Evolutionary conservation across 257 asterid genomes (phyloP).

Genomic region (Linaria vulgaris): DNA sequence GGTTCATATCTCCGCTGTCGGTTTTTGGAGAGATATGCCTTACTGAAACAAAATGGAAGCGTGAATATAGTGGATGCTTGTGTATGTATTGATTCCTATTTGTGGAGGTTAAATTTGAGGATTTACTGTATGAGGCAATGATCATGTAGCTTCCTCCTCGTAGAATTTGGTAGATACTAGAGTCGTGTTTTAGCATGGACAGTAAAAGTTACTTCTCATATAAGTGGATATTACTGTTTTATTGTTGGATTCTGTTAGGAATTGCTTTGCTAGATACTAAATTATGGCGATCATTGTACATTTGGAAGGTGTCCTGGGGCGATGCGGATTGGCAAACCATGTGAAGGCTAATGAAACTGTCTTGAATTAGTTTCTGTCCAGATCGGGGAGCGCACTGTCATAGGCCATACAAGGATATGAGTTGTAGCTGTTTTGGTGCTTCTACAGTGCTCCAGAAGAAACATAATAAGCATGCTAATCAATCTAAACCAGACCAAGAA

Average conservation of each 20-base stretch:
- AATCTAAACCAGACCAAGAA: constrained; percentile 43
- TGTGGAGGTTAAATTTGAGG: background rate
- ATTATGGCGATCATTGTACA: constrained; percentile 10
- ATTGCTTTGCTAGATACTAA: constrained; percentile 2
- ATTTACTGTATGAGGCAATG: background rate
- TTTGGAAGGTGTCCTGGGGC: constrained; percentile 24
- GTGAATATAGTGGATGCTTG: background rate
- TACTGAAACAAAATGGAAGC: constrained; percentile 12
- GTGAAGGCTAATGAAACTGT: constrained; percentile 29
- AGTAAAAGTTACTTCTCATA: constrained; percentile 4
- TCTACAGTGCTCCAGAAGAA: constrained; percentile 32
- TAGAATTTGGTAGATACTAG: background rate
- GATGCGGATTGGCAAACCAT: constrained; percentile 21
- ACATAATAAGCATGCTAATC: constrained; percentile 32
- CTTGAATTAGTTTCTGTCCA: constrained; percentile 26
- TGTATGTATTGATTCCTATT: constrained; percentile 1
- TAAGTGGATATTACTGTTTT: constrained; percentile 2
- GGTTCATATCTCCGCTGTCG: background rate
- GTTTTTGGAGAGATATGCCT: background rate
- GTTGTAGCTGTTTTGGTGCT: constrained; percentile 66
- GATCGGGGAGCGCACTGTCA: constrained; percentile 26
- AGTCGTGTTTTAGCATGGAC: constrained; percentile 14
- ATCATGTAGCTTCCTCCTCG: background rate
- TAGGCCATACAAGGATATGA: constrained; percentile 47
- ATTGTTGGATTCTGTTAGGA: background rate